Evolutionary conservation across 148 eudicot species (phyloP).

Genomic region (Rhododendron molle): DNA sequence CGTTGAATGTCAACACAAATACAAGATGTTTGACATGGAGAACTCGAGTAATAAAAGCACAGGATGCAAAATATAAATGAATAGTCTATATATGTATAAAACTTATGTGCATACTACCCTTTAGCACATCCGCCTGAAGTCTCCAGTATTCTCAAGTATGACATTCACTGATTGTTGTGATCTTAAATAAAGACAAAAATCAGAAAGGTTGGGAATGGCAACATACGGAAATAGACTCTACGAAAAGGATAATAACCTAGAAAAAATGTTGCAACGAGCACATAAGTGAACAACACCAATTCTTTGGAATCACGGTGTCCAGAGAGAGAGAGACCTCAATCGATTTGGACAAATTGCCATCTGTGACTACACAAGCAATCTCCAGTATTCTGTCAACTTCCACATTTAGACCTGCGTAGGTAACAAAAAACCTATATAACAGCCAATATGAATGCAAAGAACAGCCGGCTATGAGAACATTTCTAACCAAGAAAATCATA

Average conservation of each 20-base stretch:
- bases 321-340: constrained; percentile 43
- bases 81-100: neutral
- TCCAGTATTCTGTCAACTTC: constrained; percentile 89
- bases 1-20: neutral
- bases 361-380: constrained; percentile 86
- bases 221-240: neutral
- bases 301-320: neutral
- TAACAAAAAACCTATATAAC: neutral
- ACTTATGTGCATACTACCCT: neutral
- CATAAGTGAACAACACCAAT: neutral
- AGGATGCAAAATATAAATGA: neutral
- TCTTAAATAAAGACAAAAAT: neutral
- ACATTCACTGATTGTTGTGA: neutral
- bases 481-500: neutral
- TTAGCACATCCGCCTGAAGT: neutral
- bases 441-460: neutral
- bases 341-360: constrained; percentile 70
- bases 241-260: neutral
- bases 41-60: neutral
- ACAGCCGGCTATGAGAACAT: neutral
- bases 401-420: constrained; percentile 60
- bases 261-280: neutral
- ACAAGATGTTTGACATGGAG: neutral
- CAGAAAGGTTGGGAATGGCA: neutral
- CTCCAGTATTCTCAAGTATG: neutral